Base-by-base conservation (phyloP, 352 stramenopile species). In the Achlya hypogyna region DNA sequence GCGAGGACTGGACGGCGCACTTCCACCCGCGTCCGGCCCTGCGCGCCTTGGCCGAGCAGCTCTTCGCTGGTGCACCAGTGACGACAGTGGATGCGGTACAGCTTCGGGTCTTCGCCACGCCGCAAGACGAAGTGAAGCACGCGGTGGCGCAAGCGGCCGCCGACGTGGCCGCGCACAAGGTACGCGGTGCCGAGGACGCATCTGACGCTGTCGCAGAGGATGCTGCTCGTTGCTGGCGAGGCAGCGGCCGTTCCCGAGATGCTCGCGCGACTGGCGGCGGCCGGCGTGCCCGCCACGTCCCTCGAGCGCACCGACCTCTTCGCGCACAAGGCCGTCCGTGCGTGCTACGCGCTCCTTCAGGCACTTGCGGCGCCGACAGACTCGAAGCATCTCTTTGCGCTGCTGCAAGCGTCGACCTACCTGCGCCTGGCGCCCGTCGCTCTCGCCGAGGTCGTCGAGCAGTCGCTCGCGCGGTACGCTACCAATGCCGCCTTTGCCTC, bases 321-420 rank as follows among this genome's bases (percentile, higher is more conserved):
- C 28, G 51, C 40, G 9, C 16, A 8, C 8, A 4, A 18, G 29
- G 34, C 43, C 23, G 42, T 67, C 31, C 42, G 20, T 6, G 51
- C 22, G 3, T 42, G 29, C 8, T 38, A 60, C 34, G 18, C 60
- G 0, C 47, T 67, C 9, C 51, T 67, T 31, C 6, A 47, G n/a
- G 42, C 60, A 6, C n/a, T 67, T 6, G 60, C 60, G 20, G 38
- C 51, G 22, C 60, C 60, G 38, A 59, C 43, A 6, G 40, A 56
- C 22, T 58, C 60, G n/a, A 60, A 60, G 42, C 43, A 67, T 34
- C 2, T 67, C n/a, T 67, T 67, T 34, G 1, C 10, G 5, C 60
- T 67, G 5, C 60, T 67, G 29, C 42, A 67, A 2, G 34, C 42
- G 16, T 60, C 60, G 22, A 20, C 29, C 25, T 12, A 56, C 18